Percentiles rank a stretch among this genome's conserved stretches.
Evolutionary conservation across 1,139 yeast species (phyloP).

Genomic region (Spathaspora sp.): DNA sequence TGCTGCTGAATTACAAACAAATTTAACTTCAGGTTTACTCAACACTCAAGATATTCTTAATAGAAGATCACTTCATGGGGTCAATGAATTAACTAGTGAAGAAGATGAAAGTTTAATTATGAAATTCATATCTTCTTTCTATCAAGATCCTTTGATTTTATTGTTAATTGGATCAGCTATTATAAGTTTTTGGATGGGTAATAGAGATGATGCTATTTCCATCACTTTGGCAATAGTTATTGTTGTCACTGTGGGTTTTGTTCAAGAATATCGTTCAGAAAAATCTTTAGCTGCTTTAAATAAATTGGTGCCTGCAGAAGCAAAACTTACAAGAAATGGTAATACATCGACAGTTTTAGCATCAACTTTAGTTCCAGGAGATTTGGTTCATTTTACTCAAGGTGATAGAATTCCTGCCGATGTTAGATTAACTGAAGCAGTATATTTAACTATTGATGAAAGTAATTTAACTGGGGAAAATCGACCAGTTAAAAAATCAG

Average conservation of each 20-base stretch:
- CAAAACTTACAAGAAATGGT: constrained; percentile 82
- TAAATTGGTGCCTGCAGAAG: constrained; percentile 90
- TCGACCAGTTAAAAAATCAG: constrained; percentile 67
- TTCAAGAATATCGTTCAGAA: constrained; percentile 93
- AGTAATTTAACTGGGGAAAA: constrained; percentile 94
- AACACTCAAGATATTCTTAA: constrained; percentile 67
- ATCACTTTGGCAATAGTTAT: constrained; percentile 85
- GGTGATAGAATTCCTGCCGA: constrained; percentile 98
- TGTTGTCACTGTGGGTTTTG: constrained; percentile 93
- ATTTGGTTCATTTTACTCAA: constrained; percentile 78
- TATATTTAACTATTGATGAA: constrained; percentile 82
- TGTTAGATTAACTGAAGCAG: constrained; percentile 72
- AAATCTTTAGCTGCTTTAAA: constrained; percentile 89
- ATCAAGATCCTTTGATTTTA: constrained; percentile 85
- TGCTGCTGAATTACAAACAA: constrained; percentile 59
- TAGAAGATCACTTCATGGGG: constrained; percentile 74
- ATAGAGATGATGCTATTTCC: constrained; percentile 87
- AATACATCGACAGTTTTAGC: constrained; percentile 79
- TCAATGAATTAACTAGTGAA: constrained; percentile 67
- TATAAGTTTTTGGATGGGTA: constrained; percentile 85
- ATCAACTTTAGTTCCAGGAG: constrained; percentile 88
- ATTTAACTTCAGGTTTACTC: constrained; percentile 55
- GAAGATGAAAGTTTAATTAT: constrained; percentile 71
- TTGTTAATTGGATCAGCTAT: constrained; percentile 85
- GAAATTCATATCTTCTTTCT: constrained; percentile 76